Evolutionary conservation across 176 grass and related monocot genomes (phyloP), one percentile per base, ranked within the genome.

Genomic region (Tuctoria greenei): DNA sequence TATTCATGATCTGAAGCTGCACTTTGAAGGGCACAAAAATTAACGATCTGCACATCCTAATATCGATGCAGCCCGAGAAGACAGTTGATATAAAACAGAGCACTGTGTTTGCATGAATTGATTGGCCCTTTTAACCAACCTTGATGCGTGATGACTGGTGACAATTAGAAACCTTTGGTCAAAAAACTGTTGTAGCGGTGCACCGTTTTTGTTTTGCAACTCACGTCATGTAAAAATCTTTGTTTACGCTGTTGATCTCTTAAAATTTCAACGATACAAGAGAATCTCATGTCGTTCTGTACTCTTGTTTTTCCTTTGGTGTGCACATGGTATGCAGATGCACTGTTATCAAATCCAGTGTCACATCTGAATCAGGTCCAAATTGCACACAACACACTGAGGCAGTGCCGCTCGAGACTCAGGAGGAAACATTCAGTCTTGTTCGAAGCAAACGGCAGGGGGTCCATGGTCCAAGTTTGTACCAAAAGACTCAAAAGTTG

Each of bases 221-320:
- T 69, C 43, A 37, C 54, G 17, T 26, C 9, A 74, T 67, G 56
- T 64, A 38, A 16, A 18, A 80, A 54, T 35, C 26, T 64, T 63
- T 68, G 42, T 26, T 35, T 55, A 28, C 26, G 3, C 13, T 36
- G 52, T 42, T 68, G 26, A 31, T 50, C 11, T 37, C 58, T 34
- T 49, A 38, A n/a, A 62, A 54, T 52, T 56, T 47, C 25, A 69
- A 10, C 54, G 10, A 49, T 45, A 64, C 20, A 20, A 15, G 20
- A 5, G 20, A 70, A 56, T 86, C 20, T 43, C 46, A 46, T 25
- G 8, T 10, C 31, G 14, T 18, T 46, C 18, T 16, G 10, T 4
- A 46, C 16, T 39, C 18, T 8, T 61, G 27, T 27, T 68, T 67
- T 46, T 4, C 6, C 0, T 27, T 9, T 46, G 73, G 15, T 24